Percentiles rank a stretch among this genome's conserved stretches.
Evolutionary conservation across 352 stramenopile species (phyloP).

Genomic region (Halophytophthora batemanensis): DNA sequence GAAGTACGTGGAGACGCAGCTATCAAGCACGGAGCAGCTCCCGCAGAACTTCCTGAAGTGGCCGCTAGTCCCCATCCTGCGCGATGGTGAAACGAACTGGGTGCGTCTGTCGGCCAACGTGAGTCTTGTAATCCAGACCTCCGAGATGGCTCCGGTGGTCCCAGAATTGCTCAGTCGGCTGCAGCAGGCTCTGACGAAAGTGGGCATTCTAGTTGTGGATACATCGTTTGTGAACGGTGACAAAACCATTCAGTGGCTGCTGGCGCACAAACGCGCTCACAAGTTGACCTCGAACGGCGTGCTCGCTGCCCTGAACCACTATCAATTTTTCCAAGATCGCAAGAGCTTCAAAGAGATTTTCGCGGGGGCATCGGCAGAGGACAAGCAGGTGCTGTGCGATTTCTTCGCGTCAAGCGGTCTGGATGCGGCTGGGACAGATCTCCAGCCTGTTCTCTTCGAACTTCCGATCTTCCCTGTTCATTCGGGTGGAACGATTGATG

Average conservation of each 20-base stretch:
- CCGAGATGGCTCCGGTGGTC: slow-evolving; percentile 7
- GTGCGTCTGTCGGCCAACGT: slow-evolving; percentile 26
- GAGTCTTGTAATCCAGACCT: slow-evolving; percentile 34
- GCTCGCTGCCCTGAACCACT: slow-evolving; percentile 31
- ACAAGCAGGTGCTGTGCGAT: slow-evolving; percentile 35
- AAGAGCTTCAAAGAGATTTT: slow-evolving; percentile 44
- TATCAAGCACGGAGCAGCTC: slow-evolving; percentile 26
- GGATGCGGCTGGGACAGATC: slow-evolving; percentile 30
- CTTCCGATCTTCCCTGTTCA: slow-evolving; percentile 52
- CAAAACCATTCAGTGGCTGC: slow-evolving; percentile 40
- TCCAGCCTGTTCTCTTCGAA: slow-evolving; percentile 37
- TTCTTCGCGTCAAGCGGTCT: slow-evolving; percentile 42
- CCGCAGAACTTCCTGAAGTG: slow-evolving; percentile 29
- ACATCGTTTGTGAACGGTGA: slow-evolving; percentile 36
- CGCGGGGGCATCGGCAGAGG: slow-evolving; percentile 13
- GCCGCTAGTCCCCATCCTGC: slow-evolving; percentile 40
- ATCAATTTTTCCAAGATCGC: slow-evolving; percentile 26
- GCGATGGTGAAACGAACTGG: slow-evolving; percentile 27
- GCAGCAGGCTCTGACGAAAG: slow-evolving; percentile 28
- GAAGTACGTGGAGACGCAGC: slow-evolving; percentile 42
- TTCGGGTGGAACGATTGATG: neutral
- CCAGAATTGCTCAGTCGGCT: slow-evolving; percentile 16
- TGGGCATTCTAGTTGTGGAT: slow-evolving; percentile 48
- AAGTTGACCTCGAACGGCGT: slow-evolving; percentile 46
- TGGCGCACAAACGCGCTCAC: slow-evolving; percentile 37